These are phyloP conservation scores for Colletotrichum brevisporum DNA, from an alignment of 2,329 filamentous ascomycete genomes.

Conservation along the genomic window DNA sequence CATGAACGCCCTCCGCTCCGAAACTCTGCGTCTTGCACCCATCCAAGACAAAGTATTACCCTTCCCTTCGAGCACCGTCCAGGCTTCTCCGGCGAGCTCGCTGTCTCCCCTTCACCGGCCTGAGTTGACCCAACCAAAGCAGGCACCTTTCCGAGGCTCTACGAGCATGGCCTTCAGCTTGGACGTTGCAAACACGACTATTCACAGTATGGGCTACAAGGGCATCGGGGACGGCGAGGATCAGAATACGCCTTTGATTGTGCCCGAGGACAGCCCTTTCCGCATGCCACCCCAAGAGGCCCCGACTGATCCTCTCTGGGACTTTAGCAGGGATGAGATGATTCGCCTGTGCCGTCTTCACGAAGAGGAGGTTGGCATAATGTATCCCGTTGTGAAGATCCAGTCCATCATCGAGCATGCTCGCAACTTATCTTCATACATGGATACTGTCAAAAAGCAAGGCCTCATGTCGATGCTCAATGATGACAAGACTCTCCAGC, in stretches of 20 bases:
- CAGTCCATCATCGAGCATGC: constrained; percentile 79
- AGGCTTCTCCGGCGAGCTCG: constrained; percentile 61
- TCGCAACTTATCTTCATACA: constrained; percentile 77
- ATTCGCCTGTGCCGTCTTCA: constrained; percentile 83
- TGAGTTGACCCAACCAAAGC: constrained; percentile 65
- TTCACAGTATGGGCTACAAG: constrained; percentile 91
- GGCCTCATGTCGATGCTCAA: constrained; percentile 55
- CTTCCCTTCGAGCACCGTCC: constrained; percentile 52
- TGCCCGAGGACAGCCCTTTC: constrained; percentile 25
- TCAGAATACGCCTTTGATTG: constrained; percentile 57
- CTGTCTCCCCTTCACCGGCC: constrained; percentile 60
- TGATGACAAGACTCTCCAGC: constrained; percentile 72
- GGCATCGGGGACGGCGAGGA: constrained; percentile 73
- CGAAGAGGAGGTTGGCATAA: constrained; percentile 91
- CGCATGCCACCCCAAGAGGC: constrained; percentile 35
- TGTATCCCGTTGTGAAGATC: constrained; percentile 90
- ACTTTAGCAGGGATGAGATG: constrained; percentile 83
- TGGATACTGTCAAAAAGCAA: constrained; percentile 67
- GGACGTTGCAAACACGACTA: constrained; percentile 87
- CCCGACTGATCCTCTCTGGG: constrained; percentile 81
- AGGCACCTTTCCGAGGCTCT: constrained; percentile 82
- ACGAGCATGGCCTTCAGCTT: constrained; percentile 90
- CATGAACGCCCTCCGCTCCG: constrained; percentile 76
- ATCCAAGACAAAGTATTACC: constrained; percentile 58
- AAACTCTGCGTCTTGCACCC: constrained; percentile 60